A percentile compares a stretch with the other conserved stretches of the same genome.
Evolutionary conservation across 805 yeast species (phyloP).

Genomic region (Candida vaughaniae): DNA sequence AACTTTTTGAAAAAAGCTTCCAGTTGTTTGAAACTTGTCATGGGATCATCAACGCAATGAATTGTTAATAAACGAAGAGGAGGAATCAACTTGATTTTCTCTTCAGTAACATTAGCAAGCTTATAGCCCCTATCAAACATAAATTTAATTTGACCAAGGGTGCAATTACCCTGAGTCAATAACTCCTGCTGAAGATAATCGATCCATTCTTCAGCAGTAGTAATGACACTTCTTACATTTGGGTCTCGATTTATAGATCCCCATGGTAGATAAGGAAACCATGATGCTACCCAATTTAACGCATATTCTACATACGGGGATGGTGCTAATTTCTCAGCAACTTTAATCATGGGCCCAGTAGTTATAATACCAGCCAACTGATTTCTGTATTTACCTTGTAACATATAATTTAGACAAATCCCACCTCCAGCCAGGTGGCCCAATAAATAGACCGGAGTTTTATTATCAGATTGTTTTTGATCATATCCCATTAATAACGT

Average conservation of each 20-base stretch:
- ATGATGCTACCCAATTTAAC: constrained; percentile 34
- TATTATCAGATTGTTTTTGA: background rate
- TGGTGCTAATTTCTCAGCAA: constrained; percentile 61
- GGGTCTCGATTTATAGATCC: constrained; percentile 14
- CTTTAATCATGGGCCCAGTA: constrained; percentile 57
- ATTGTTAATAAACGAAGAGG: constrained; percentile 39
- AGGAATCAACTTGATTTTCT: constrained; percentile 7
- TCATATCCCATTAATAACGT: constrained; percentile 27
- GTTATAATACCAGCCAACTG: constrained; percentile 47
- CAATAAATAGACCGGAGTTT: constrained; percentile 39
- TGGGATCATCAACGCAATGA: constrained; percentile 62
- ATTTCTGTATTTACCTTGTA: constrained; percentile 49
- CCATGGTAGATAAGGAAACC: constrained; percentile 33
- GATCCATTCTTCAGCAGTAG: constrained; percentile 48
- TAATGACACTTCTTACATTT: constrained; percentile 26
- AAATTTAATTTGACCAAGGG: constrained; percentile 61
- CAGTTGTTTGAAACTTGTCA: constrained; percentile 54
- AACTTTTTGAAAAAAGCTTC: constrained; percentile 36
- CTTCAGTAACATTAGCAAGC: constrained; percentile 41
- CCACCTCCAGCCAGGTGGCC: constrained; percentile 89
- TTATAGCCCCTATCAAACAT: constrained; percentile 60
- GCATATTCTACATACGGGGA: constrained; percentile 13
- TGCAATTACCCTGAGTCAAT: constrained; percentile 31
- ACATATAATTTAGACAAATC: constrained; percentile 59
- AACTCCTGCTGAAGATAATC: constrained; percentile 42